Conservation (phyloP, 2,329 filamentous ascomycete genomes). For the Coniochaeta pulveracea region DNA sequence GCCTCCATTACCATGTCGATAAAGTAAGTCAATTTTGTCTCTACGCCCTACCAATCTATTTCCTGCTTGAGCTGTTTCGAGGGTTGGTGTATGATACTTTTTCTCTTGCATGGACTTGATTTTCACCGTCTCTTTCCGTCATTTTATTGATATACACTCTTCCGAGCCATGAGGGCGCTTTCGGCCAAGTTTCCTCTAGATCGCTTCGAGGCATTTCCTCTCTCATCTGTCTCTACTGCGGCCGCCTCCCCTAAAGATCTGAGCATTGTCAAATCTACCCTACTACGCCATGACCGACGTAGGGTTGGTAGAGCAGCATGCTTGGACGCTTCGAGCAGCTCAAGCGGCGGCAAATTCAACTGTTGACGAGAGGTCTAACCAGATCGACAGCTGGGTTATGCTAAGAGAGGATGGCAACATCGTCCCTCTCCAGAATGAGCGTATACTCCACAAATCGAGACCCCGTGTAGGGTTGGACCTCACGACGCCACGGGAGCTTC, state of each 20-base stretch:
- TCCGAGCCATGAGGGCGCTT: too few relatives aligned
- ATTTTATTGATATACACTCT: too few relatives aligned
- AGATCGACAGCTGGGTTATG: constrained; percentile 75
- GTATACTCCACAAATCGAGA: constrained; percentile 68
- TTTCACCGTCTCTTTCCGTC: too few relatives aligned
- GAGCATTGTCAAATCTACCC: too few relatives aligned
- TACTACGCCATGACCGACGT: constrained; percentile 7
- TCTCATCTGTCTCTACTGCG: background rate
- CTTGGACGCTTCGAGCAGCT: constrained; percentile 27
- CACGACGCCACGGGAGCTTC: constrained; percentile 56
- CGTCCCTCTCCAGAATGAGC: constrained; percentile 75
- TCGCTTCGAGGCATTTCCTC: too few relatives aligned
- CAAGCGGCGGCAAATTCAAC: constrained; percentile 22
- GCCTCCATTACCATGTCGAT: constrained; percentile 25
- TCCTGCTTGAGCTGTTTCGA: too few relatives aligned
- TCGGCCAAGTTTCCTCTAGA: too few relatives aligned
- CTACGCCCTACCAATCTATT: too few relatives aligned
- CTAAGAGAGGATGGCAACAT: constrained; percentile 63
- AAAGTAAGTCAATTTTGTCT: constrained; percentile 18
- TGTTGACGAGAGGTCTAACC: constrained; percentile 34
- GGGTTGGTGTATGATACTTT: too few relatives aligned
- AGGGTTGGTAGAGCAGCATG: constrained; percentile 21
- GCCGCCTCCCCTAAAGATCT: background rate
- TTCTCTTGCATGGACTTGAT: too few relatives aligned
- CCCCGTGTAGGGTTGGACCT: constrained; percentile 68